Conservation (phyloP, 768 basidiomycete genomes). For the Fibroporia radiculosa region DNA sequence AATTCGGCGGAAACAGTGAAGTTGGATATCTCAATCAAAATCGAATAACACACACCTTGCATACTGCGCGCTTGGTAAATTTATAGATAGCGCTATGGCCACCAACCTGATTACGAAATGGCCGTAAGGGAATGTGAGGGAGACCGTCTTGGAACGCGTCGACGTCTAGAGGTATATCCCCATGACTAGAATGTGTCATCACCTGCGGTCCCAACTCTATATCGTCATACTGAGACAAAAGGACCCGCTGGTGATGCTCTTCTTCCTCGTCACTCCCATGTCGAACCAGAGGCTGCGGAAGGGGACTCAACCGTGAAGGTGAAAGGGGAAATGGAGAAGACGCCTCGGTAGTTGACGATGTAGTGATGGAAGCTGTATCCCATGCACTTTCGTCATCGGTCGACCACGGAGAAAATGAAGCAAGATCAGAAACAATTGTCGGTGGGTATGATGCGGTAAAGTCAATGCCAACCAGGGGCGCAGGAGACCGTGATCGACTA, state of each 20-base stretch:
- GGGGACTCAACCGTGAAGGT: conserved; percentile 23
- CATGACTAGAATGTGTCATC: conserved; percentile 16
- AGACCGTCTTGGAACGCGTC: conserved; percentile 47
- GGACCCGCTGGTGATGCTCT: conserved; percentile 17
- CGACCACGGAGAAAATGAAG: conserved; percentile 50
- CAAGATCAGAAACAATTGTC: conserved; percentile 6
- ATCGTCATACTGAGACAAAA: conserved; percentile 14
- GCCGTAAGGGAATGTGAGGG: conserved; percentile 87
- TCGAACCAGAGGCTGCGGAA: conserved; percentile 22
- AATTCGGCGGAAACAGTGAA: conserved; percentile 20
- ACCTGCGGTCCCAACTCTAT: conserved; percentile 14
- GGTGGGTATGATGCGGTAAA: conserved; percentile 24
- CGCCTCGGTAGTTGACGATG: conserved; percentile 51
- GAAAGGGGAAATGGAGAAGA: conserved; percentile 29
- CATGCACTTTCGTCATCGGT: conserved; percentile 74
- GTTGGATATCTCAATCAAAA: background rate
- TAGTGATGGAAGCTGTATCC: conserved; percentile 64
- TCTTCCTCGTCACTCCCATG: conserved; percentile 27
- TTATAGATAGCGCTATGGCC: conserved; percentile 97
- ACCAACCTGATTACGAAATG: conserved; percentile 97
- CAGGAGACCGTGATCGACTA: conserved; percentile 16
- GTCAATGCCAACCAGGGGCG: conserved; percentile 12
- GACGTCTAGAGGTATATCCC: conserved; percentile 31
- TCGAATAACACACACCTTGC: conserved; percentile 65
- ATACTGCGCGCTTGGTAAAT: conserved; percentile 95